These are phyloP conservation scores for Xylaria curta DNA, from an alignment of 495 filamentous ascomycete species.

Conservation along the genomic window DNA sequence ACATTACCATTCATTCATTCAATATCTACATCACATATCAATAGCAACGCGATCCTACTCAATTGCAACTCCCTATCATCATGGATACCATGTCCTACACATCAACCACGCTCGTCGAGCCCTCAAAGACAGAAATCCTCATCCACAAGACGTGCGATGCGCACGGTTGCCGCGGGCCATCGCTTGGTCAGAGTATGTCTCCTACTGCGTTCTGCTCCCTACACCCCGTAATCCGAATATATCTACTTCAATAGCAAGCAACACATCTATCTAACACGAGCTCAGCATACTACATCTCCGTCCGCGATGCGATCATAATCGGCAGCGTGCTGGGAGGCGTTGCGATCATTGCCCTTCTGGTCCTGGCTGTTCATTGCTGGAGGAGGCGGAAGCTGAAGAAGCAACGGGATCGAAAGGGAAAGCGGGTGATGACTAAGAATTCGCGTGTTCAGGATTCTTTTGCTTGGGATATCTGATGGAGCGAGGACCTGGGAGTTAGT, in stretches of 20 bases:
- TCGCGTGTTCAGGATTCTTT: not conserved
- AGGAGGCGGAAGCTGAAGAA: not conserved
- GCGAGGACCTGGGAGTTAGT: not conserved
- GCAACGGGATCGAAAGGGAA: not conserved
- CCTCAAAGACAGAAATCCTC: constrained; percentile 4
- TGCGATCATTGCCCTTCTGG: not conserved
- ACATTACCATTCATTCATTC: not conserved
- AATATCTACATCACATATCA: not conserved
- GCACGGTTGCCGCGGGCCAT: not conserved
- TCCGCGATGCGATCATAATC: constrained; percentile 3
- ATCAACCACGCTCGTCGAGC: not conserved
- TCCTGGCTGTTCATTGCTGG: not conserved
- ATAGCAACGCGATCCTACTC: not conserved
- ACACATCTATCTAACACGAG: no score
- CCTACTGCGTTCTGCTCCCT: no score
- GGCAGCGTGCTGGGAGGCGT: not conserved
- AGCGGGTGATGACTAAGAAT: not conserved
- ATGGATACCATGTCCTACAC: not conserved
- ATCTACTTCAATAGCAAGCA: no score
- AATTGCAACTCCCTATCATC: not conserved
- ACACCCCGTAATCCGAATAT: no score
- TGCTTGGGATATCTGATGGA: not conserved
- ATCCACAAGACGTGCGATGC: constrained; percentile 7
- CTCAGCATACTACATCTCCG: not conserved
- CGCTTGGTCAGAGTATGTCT: not conserved